Percentiles rank a stretch among this genome's conserved stretches.
phyloP scores from a whole-genome alignment of 768 basidiomycete species.

The Boletus bicolor region DNA sequence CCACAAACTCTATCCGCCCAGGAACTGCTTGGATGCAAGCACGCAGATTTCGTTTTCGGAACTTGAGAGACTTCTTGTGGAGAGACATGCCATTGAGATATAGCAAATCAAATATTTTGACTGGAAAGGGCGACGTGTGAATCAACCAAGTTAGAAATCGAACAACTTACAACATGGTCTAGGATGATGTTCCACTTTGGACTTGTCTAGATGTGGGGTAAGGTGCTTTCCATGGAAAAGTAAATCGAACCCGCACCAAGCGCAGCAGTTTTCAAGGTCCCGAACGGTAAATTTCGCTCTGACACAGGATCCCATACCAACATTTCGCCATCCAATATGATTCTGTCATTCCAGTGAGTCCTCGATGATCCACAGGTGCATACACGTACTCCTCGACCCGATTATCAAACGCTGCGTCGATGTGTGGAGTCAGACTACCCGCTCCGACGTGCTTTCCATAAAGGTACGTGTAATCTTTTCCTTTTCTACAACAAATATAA shows the following conservation, averaged over 20 bases:
- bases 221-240: neutral
- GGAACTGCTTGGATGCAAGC: conserved; percentile 62
- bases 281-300: conserved; percentile 87
- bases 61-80: conserved; percentile 63
- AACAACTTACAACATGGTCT: conserved; percentile 81
- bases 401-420: conserved; percentile 70
- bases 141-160: neutral
- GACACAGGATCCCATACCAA: conserved; percentile 94
- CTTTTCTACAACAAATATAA: conserved; percentile 54
- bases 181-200: conserved; percentile 66
- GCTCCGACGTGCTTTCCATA: conserved; percentile 82
- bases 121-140: conserved; percentile 39
- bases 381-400: conserved; percentile 74
- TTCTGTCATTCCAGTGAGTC: conserved; percentile 42
- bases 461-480: conserved; percentile 86
- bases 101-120: conserved; percentile 94
- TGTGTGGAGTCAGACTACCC: conserved; percentile 87
- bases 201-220: conserved; percentile 49
- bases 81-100: conserved; percentile 84
- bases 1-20: conserved; percentile 79
- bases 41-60: conserved; percentile 76
- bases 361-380: neutral
- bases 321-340: conserved; percentile 98
- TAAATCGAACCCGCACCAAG: conserved; percentile 48
- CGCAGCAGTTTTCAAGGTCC: conserved; percentile 90